These are phyloP conservation scores for Chenopodium suecicum DNA, from an alignment of 148 eudicot species.

Conservation along the genomic window DNA sequence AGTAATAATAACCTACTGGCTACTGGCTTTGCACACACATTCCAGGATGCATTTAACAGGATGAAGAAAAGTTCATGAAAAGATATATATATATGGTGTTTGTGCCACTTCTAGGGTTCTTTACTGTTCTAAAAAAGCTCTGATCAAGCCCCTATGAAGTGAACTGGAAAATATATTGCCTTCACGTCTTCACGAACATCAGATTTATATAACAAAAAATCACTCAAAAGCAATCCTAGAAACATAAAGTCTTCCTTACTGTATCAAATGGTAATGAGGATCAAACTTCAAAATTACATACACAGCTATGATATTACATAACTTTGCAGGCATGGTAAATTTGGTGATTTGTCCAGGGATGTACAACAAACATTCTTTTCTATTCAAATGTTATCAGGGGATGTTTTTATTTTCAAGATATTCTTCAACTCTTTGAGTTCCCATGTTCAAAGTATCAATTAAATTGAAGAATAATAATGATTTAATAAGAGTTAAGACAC, in stretches of 20 bases:
- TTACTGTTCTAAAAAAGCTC: not conserved
- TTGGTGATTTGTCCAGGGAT: not conserved
- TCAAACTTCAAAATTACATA: not conserved
- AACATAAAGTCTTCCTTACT: not conserved
- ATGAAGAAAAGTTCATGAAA: not conserved
- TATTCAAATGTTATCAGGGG: not conserved
- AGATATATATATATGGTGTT: not conserved
- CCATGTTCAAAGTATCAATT: not conserved
- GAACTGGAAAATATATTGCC: not conserved
- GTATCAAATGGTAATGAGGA: not conserved
- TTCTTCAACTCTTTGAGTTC: conserved; percentile 1
- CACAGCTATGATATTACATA: not conserved
- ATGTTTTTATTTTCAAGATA: not conserved
- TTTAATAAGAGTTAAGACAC: not conserved
- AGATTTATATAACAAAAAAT: not conserved
- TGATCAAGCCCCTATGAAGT: not conserved
- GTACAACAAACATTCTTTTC: not conserved
- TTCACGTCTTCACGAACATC: not conserved
- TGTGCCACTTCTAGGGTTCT: not conserved
- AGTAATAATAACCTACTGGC: not conserved
- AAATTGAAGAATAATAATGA: not conserved
- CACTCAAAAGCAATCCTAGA: not conserved
- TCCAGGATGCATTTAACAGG: not conserved
- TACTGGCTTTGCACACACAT: not conserved
- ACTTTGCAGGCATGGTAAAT: not conserved